phyloP scores from a whole-genome alignment of 768 basidiomycete species.

The Candolleomyces eurysporus region DNA sequence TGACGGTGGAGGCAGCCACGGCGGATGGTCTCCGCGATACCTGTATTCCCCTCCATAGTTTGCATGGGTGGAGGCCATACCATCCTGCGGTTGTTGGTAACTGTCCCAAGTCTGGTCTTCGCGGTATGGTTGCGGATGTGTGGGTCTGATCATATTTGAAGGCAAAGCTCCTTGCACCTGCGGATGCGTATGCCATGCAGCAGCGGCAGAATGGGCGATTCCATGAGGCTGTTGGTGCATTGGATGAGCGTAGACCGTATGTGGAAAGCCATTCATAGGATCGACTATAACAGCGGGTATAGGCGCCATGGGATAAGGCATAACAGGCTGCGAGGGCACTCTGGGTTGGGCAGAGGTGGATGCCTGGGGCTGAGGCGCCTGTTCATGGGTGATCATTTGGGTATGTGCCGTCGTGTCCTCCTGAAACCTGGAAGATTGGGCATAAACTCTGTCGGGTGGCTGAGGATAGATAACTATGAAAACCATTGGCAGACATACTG shows the following conservation, averaged over 20 bases:
- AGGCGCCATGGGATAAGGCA: constrained; percentile 7
- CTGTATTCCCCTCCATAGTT: constrained; percentile 5
- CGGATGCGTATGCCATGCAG: not conserved
- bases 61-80: not conserved
- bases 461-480: not conserved
- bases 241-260: constrained; percentile 7
- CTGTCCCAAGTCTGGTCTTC: constrained; percentile 3
- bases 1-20: constrained; percentile 4
- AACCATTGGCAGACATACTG: constrained; percentile 41
- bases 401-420: not conserved
- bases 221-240: constrained; percentile 12
- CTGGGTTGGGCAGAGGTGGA: constrained; percentile 17
- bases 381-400: constrained; percentile 1
- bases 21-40: constrained; percentile 5
- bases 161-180: not conserved
- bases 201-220: not conserved
- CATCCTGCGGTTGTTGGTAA: constrained; percentile 3
- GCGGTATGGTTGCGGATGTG: constrained; percentile 1
- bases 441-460: constrained; percentile 1
- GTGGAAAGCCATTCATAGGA: constrained; percentile 6
- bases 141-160: constrained; percentile 2
- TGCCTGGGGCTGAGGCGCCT: constrained; percentile 4
- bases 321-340: not conserved
- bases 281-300: constrained; percentile 6
- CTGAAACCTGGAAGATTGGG: not conserved